Evolutionary conservation across 164 flowering plant genomes (phyloP).

Genomic region (Tetracentron sinense): DNA sequence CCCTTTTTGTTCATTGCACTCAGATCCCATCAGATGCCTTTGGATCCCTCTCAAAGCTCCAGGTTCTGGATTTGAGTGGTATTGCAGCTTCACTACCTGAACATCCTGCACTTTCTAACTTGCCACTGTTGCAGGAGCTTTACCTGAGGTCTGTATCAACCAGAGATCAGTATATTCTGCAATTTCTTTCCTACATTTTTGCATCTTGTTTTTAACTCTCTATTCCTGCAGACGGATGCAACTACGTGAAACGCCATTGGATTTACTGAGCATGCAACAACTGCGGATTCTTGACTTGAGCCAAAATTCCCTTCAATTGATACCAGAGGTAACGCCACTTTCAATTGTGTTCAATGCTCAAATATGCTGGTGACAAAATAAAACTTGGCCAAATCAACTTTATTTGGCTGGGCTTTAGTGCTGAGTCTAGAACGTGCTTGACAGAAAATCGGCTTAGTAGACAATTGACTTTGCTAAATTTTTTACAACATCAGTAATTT

Average conservation of each 20-base stretch:
- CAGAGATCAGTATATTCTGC: not conserved
- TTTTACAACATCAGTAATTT: no score
- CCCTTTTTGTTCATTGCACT: not conserved
- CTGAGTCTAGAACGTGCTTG: not conserved
- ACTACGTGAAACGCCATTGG: conserved; percentile 61
- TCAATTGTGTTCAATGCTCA: not conserved
- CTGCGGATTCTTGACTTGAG: conserved; percentile 81
- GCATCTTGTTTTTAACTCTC: conserved; percentile 6
- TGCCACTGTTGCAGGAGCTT: conserved; percentile 80
- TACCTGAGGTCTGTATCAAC: conserved; percentile 60
- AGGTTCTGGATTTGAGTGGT: conserved; percentile 87
- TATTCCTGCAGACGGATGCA: conserved; percentile 56
- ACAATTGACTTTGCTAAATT: no score
- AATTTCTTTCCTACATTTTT: not conserved
- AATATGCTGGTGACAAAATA: not conserved
- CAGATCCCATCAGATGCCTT: conserved; percentile 87
- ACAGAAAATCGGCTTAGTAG: no score
- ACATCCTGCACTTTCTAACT: conserved; percentile 49
- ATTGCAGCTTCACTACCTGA: conserved; percentile 54
- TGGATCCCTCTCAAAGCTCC: conserved; percentile 55
- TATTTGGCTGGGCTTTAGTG: not conserved
- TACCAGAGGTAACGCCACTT: conserved; percentile 55
- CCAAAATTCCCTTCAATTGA: conserved; percentile 68
- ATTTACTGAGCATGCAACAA: conserved; percentile 46
- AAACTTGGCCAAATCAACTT: not conserved